Conservation (phyloP, 768 basidiomycete species). For the Omphalotus guepiniiformis region DNA sequence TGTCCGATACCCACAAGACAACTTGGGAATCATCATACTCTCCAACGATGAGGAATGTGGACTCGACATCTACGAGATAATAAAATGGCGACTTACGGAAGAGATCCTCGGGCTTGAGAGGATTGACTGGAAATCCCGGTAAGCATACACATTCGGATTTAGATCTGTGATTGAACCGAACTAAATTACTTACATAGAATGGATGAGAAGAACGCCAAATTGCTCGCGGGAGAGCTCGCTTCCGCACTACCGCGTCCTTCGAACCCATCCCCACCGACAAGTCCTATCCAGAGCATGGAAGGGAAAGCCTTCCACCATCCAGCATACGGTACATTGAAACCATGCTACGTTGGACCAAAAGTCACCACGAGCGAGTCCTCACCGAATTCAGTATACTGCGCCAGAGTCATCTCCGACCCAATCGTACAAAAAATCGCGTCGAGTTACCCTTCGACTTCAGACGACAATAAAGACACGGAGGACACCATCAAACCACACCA, state of each 20-base stretch:
- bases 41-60: slow-evolving; percentile 36
- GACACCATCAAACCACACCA: no score
- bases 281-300: slow-evolving; percentile 20
- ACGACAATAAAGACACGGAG: no score
- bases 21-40: slow-evolving; percentile 34
- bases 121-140: slow-evolving; percentile 38
- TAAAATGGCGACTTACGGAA: slow-evolving; percentile 36
- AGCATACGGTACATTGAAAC: slow-evolving; percentile 30
- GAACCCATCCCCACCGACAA: slow-evolving; percentile 18
- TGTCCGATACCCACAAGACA: slow-evolving; percentile 31
- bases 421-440: slow-evolving; percentile 24
- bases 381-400: slow-evolving; percentile 16
- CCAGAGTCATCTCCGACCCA: slow-evolving; percentile 17
- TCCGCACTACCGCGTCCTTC: slow-evolving; percentile 19
- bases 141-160: neutral
- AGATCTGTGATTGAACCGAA: neutral
- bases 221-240: slow-evolving; percentile 17
- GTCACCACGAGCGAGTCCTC: neutral
- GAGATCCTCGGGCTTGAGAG: slow-evolving; percentile 28
- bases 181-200: slow-evolving; percentile 18
- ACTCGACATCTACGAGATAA: slow-evolving; percentile 27
- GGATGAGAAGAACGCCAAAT: slow-evolving; percentile 19
- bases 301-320: slow-evolving; percentile 26
- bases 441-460: neutral
- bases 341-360: slow-evolving; percentile 25